phyloP scores from a whole-genome alignment of 2,329 filamentous ascomycete species.

The Fonsecaea monophora region DNA sequence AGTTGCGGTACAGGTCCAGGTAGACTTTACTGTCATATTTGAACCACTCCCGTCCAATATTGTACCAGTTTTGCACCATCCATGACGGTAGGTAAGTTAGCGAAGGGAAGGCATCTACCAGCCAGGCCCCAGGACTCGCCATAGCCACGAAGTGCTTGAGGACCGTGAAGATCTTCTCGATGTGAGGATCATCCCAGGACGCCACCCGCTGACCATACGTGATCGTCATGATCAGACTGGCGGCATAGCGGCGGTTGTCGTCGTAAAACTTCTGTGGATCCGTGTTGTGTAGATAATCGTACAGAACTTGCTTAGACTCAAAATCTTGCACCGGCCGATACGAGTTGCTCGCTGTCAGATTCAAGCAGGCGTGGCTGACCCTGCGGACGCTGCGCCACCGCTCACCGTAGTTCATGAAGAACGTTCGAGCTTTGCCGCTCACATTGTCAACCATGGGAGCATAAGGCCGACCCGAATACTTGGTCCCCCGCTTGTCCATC shows the following conservation, averaged over 20 bases:
- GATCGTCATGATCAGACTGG: constrained; percentile 58
- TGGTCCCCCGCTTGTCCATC: constrained; percentile 54
- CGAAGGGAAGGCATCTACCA: constrained; percentile 51
- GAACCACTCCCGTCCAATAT: constrained; percentile 53
- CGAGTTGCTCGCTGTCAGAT: constrained; percentile 53
- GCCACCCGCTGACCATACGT: constrained; percentile 56
- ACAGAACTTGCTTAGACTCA: constrained; percentile 62
- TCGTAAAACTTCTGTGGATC: constrained; percentile 47
- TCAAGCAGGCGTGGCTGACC: constrained; percentile 55
- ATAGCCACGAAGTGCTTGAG: constrained; percentile 44
- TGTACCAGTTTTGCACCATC: constrained; percentile 45
- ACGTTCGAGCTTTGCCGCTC: constrained; percentile 47
- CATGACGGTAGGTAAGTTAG: constrained; percentile 55
- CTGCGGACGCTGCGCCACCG: constrained; percentile 50
- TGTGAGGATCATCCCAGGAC: constrained; percentile 50
- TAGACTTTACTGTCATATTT: constrained; percentile 53
- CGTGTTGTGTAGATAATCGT: constrained; percentile 56
- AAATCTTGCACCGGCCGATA: constrained; percentile 64
- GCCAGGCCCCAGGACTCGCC: constrained; percentile 4
- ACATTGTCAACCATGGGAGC: constrained; percentile 41
- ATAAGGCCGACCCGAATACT: constrained; percentile 48
- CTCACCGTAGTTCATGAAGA: constrained; percentile 59
- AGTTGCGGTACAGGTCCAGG: constrained; percentile 51
- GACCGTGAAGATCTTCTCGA: constrained; percentile 53
- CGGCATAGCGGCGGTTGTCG: constrained; percentile 57